Conservation (phyloP, 257 asterid genomes). For the Primulina huaijiensis region DNA sequence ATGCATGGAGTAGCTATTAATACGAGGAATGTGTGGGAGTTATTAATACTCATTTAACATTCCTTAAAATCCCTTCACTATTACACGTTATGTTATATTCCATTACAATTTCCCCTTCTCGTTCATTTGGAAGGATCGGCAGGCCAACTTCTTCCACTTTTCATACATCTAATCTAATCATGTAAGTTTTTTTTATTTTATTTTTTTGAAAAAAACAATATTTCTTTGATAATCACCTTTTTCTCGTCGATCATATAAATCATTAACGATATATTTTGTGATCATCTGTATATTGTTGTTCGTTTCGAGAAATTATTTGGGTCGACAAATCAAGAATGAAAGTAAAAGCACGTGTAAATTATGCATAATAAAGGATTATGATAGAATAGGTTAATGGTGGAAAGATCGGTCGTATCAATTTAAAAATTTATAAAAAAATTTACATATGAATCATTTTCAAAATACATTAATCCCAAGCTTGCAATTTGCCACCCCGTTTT, state of each 20-base stretch:
- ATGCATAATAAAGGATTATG: background rate
- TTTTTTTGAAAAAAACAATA: no score
- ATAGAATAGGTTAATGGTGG: background rate
- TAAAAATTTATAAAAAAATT: no score
- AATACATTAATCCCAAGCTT: no score
- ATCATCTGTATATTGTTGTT: background rate
- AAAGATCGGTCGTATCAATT: background rate
- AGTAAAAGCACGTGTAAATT: background rate
- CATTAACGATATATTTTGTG: background rate
- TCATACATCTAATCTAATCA: slow-evolving; percentile 20
- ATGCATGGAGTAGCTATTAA: slow-evolving; percentile 35
- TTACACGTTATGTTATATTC: slow-evolving; percentile 16
- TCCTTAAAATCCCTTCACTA: slow-evolving; percentile 15
- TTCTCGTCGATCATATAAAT: background rate
- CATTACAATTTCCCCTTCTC: slow-evolving; percentile 19
- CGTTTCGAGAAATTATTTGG: background rate
- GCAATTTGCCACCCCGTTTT: no score
- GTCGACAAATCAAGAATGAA: background rate
- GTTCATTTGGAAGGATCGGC: slow-evolving; percentile 22
- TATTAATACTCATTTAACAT: slow-evolving; percentile 24
- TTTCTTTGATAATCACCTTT: background rate
- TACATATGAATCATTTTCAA: no score
- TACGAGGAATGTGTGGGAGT: slow-evolving; percentile 43
- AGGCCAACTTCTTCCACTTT: slow-evolving; percentile 23
- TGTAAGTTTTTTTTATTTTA: slow-evolving; percentile 22